Percentiles rank a stretch among this genome's conserved stretches.
phyloP scores from a whole-genome alignment of 164 flowering plant genomes.

The Platanus orientalis region DNA sequence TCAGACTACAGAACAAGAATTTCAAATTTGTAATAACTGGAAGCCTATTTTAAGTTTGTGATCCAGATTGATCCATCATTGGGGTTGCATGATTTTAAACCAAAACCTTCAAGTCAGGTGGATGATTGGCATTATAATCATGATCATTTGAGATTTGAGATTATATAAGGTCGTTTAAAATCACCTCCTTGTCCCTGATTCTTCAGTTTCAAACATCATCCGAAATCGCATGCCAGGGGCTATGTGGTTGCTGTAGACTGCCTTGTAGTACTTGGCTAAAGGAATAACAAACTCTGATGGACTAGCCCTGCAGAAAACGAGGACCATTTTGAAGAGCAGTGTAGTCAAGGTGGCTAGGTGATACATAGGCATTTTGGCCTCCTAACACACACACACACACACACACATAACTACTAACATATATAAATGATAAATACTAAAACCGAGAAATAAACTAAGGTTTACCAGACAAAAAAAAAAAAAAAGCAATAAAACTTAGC shows the following conservation, averaged over 20 bases:
- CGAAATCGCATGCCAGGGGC: slow-evolving; percentile 66
- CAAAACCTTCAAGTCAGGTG: not conserved
- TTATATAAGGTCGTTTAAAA: not conserved
- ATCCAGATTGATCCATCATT: too few relatives aligned
- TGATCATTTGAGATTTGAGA: not conserved
- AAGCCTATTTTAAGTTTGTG: not conserved
- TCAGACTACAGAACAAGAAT: not conserved
- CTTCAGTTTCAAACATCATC: slow-evolving; percentile 63
- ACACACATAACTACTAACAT: too few relatives aligned
- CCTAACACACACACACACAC: too few relatives aligned
- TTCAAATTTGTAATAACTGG: not conserved
- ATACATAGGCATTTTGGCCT: too few relatives aligned
- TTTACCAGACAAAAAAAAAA: too few relatives aligned
- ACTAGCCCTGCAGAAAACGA: slow-evolving; percentile 41
- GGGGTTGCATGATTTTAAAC: not conserved
- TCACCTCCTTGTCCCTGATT: slow-evolving; percentile 28
- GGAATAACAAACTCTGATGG: slow-evolving; percentile 69
- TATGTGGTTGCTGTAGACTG: slow-evolving; percentile 42
- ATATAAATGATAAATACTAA: too few relatives aligned
- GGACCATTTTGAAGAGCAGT: not conserved
- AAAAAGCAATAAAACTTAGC: too few relatives aligned
- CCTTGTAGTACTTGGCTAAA: slow-evolving; percentile 51
- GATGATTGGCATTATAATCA: not conserved
- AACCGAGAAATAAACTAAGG: too few relatives aligned
- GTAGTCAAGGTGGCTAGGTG: too few relatives aligned